These are phyloP conservation scores for Phaseolus coccineus DNA, from an alignment of 331 rosid genomes.

Conservation along the genomic window DNA sequence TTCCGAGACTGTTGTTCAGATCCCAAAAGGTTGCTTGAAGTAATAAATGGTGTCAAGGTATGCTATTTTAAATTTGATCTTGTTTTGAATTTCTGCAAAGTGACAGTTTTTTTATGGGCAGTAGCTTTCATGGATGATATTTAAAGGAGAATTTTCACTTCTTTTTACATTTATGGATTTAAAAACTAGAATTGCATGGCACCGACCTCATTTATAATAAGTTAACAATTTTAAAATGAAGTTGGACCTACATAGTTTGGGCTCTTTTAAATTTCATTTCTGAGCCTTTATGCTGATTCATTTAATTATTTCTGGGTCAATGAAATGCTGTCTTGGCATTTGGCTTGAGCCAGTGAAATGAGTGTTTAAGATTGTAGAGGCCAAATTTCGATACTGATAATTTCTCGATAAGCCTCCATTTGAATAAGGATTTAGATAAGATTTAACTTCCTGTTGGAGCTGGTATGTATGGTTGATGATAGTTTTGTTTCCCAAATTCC, in stretches of 20 bases:
- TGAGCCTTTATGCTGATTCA: slow-evolving; percentile 29
- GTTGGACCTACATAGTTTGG: slow-evolving; percentile 27
- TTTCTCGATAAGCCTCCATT: slow-evolving; percentile 17
- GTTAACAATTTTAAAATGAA: slow-evolving; percentile 29
- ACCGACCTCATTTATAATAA: slow-evolving; percentile 2
- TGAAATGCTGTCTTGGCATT: slow-evolving; percentile 16
- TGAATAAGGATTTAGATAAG: slow-evolving; percentile 20
- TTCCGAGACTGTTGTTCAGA: slow-evolving; percentile 82
- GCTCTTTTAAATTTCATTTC: slow-evolving; percentile 27
- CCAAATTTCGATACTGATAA: slow-evolving; percentile 8
- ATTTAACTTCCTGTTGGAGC: slow-evolving; percentile 12
- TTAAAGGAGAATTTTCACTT: slow-evolving; percentile 9
- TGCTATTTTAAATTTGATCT: slow-evolving; percentile 1
- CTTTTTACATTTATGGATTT: slow-evolving; percentile 10
- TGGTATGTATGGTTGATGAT: slow-evolving; percentile 26
- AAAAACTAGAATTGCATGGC: slow-evolving; percentile 34
- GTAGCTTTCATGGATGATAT: slow-evolving; percentile 10
- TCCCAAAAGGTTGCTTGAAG: slow-evolving; percentile 86
- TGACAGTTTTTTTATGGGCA: slow-evolving; percentile 34
- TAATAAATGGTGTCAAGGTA: slow-evolving; percentile 80
- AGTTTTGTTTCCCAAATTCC: slow-evolving; percentile 10
- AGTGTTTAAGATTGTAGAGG: slow-evolving; percentile 29
- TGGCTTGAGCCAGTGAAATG: slow-evolving; percentile 9
- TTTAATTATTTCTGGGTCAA: slow-evolving; percentile 18
- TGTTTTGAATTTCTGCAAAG: background rate